phyloP scores from a whole-genome alignment of 305 asterid genomes.

The Fraxinus velutina region DNA sequence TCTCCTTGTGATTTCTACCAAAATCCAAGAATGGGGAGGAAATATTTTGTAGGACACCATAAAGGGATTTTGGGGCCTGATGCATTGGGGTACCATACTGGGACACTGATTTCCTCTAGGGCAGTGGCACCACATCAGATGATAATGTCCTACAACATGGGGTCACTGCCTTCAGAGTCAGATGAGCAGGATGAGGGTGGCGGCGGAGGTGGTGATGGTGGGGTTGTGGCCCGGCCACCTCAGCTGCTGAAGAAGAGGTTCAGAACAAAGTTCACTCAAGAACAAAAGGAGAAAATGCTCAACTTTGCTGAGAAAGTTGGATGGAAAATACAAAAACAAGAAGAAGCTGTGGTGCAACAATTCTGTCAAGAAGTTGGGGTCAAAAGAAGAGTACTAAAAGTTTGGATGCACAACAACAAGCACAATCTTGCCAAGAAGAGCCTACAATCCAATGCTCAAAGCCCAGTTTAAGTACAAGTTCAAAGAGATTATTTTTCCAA shows the following conservation, averaged over 20 bases:
- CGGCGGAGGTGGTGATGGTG: neutral
- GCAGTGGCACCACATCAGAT: constrained; percentile 22
- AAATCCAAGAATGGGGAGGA: constrained; percentile 32
- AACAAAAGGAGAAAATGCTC: constrained; percentile 40
- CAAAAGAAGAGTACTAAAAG: constrained; percentile 36
- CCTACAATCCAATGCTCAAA: constrained; percentile 21
- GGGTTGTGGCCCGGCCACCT: constrained; percentile 15
- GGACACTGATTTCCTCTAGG: constrained; percentile 28
- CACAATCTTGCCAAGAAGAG: constrained; percentile 33
- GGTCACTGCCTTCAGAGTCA: constrained; percentile 27
- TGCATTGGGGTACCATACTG: constrained; percentile 29
- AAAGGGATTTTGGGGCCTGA: constrained; percentile 19
- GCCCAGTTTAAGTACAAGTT: constrained; percentile 18
- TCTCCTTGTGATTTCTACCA: constrained; percentile 16
- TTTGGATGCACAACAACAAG: constrained; percentile 45
- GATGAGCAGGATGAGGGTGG: constrained; percentile 29
- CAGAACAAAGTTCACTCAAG: constrained; percentile 36
- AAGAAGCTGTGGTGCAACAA: constrained; percentile 31
- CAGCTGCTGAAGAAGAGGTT: constrained; percentile 30
- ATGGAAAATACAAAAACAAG: constrained; percentile 40
- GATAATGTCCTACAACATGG: constrained; percentile 29
- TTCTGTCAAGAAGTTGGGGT: constrained; percentile 39
- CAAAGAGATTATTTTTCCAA: neutral
- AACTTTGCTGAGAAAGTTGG: constrained; percentile 39
- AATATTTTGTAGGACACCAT: constrained; percentile 21